Conservation (phyloP, 2,329 filamentous ascomycete genomes). For the Calonectria henricotiae region DNA sequence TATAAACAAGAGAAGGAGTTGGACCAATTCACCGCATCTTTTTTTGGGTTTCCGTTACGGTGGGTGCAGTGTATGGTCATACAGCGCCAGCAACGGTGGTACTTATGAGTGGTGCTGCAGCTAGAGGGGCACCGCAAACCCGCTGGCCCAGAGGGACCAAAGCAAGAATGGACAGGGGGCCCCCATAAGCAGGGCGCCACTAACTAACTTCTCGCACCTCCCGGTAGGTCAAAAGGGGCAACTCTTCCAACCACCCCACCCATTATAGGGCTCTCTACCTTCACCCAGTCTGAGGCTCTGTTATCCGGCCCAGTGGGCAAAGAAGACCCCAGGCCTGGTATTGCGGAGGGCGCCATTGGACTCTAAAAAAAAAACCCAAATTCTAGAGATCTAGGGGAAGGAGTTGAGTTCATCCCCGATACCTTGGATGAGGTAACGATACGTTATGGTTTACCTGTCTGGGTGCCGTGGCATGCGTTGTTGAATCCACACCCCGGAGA, state of each 20-base stretch:
- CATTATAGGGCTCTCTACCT: not conserved
- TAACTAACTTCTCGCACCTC: not conserved
- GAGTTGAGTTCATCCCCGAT: too few relatives aligned
- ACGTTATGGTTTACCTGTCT: too few relatives aligned
- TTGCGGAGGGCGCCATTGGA: not conserved
- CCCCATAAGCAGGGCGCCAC: not conserved
- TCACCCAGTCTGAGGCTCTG: not conserved
- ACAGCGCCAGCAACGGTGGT: conserved; percentile 34
- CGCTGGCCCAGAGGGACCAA: not conserved
- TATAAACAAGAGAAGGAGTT: conserved; percentile 19
- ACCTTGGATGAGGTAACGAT: too few relatives aligned
- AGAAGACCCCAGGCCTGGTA: too few relatives aligned
- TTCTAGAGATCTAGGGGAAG: too few relatives aligned
- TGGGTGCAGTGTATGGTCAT: conserved; percentile 30
- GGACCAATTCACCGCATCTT: conserved; percentile 51
- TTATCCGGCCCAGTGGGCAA: too few relatives aligned
- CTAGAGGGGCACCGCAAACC: conserved; percentile 1
- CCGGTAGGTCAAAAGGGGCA: not conserved
- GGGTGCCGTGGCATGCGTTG: too few relatives aligned
- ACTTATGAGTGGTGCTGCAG: not conserved
- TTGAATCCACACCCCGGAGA: too few relatives aligned
- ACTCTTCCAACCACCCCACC: conserved; percentile 3
- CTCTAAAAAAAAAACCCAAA: too few relatives aligned
- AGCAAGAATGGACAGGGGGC: not conserved
- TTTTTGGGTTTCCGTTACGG: conserved; percentile 9